These are phyloP conservation scores for Blastobotrys niveus DNA, from an alignment of 1,139 yeast genomes.

Conservation along the genomic window DNA sequence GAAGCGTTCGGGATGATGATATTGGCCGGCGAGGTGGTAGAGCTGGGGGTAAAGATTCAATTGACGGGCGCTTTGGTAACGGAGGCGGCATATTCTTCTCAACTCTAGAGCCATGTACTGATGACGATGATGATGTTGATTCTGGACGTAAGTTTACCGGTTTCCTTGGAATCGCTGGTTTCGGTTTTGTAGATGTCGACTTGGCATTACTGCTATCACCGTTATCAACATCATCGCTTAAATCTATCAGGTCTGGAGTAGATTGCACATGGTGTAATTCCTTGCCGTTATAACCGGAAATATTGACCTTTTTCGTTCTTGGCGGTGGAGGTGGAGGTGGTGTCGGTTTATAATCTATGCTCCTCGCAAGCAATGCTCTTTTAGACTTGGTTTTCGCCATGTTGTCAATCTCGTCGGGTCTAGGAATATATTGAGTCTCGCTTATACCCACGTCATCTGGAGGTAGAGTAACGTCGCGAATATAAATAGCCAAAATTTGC, in stretches of 20 bases:
- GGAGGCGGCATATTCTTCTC: background rate
- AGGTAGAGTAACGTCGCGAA: slow-evolving; percentile 63
- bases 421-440: slow-evolving; percentile 19
- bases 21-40: background rate
- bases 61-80: slow-evolving; percentile 1
- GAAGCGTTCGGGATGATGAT: background rate
- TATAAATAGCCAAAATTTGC: slow-evolving; percentile 67
- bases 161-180: slow-evolving; percentile 23
- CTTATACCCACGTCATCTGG: slow-evolving; percentile 15
- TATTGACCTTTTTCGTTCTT: slow-evolving; percentile 4
- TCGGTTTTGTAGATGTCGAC: slow-evolving; percentile 26
- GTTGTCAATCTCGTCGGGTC: slow-evolving; percentile 21
- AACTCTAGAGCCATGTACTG: background rate
- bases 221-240: slow-evolving; percentile 16
- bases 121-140: background rate
- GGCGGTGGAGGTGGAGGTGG: slow-evolving; percentile 14
- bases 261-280: too few species aligned
- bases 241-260: slow-evolving; percentile 20
- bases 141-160: slow-evolving; percentile 9
- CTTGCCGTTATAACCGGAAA: too few species aligned
- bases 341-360: background rate
- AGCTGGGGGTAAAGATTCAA: background rate
- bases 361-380: background rate
- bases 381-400: background rate
- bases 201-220: too few species aligned